Evolutionary conservation across 1,284 basidiomycete species (phyloP), one percentile per base, ranked within the genome.

Genomic region (Moesziomyces sp.): DNA sequence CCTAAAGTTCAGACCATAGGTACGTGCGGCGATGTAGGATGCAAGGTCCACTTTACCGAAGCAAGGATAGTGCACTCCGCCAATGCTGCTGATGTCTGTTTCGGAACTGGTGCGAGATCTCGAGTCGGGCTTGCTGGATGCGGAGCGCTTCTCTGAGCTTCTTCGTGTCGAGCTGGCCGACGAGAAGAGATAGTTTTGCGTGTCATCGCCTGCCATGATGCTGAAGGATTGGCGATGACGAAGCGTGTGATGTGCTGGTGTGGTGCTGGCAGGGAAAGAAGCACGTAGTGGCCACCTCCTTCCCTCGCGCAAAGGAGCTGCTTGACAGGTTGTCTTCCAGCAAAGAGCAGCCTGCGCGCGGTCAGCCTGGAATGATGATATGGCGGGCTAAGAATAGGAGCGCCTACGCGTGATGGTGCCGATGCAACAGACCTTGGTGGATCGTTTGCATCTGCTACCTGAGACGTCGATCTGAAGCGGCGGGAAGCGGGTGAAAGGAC

Each of bases 1-100:
- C 30, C 52, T 53, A 43, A 72, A 72, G 58, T 63, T 58, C 24
- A 72, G 33, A 3, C 59, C 69, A 40, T 72, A 72, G 23, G 50
- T 52, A 23, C 69, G 69, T 3, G 58, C 69, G 10, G 61, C 48
- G 23, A 58, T 19, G 33, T 58, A 72, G n/a, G 62, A 26, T 38
- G 58, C 62, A 21, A 66, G 16, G 23, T 65, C 62, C 3, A 66
- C 55, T 5, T 66, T 66, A 5, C 69, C 62, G 8, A 49, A 60
- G 55, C 69, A 72, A 9, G 69, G 58, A 48, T 61, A 66, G 55
- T 66, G 62, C 11, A 65, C 43, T 23, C 46, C 46, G 28, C 44
- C 47, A 14, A 56, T 49, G 18, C 33, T 26, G 11, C 46, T 30
- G 3, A 28, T 40, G n/a, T 58, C 53, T 30, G 19, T 24, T 5